These are phyloP conservation scores for Cenchrus americanus DNA, from an alignment of 176 grass and related monocot species.

Conservation along the genomic window DNA sequence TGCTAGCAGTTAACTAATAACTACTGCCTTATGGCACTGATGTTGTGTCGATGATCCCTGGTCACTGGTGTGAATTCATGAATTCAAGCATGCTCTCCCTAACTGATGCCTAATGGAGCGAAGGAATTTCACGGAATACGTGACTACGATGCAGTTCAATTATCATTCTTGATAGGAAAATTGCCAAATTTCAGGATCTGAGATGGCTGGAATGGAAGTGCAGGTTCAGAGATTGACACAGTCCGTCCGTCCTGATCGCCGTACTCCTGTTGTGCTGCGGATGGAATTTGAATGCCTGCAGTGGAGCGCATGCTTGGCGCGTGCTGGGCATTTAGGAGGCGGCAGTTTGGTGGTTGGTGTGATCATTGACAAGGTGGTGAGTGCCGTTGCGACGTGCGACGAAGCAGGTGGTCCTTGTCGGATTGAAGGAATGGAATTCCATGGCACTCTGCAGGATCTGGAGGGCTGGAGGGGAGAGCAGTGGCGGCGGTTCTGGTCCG, in stretches of 20 bases:
- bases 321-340: constrained; percentile 16
- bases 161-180: background rate
- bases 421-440: background rate
- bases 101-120: background rate
- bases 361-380: background rate
- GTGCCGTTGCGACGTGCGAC: background rate
- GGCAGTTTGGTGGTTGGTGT: background rate
- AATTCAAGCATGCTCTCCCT: background rate
- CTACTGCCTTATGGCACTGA: background rate
- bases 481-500: constrained; percentile 17
- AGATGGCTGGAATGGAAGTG: background rate
- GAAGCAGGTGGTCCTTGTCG: constrained; percentile 33
- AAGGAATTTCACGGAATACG: background rate
- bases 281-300: constrained; percentile 6
- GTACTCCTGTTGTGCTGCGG: background rate
- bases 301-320: background rate
- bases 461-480: background rate
- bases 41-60: background rate
- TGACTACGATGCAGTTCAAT: background rate
- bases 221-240: background rate
- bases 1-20: background rate
- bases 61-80: background rate
- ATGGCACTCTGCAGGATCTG: background rate
- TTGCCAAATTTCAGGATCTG: background rate
- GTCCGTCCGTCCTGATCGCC: background rate